Evolutionary conservation across 2,329 filamentous ascomycete species (phyloP), one percentile per base, ranked within the genome.

Genomic region (Aurifilum marmelostoma): DNA sequence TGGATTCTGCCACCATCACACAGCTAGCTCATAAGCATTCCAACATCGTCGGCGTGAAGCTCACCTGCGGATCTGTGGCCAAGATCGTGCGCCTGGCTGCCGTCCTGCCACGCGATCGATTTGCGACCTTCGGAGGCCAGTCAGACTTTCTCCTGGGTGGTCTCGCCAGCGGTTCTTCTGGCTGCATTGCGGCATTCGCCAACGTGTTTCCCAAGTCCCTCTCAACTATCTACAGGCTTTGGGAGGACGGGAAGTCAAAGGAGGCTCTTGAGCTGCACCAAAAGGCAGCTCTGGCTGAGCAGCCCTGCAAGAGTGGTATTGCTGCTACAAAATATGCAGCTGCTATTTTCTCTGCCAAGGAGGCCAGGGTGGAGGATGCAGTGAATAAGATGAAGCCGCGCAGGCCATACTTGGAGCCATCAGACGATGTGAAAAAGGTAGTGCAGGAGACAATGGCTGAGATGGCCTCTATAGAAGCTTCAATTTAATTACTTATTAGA

Each of bases 61-160:
- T 91, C 70, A 91, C 89, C 16, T 91, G 89, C 77, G 89, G 90
- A n/a, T 89, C 88, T 73, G 91, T 92, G 41, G 91, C 89, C 69
- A 71, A 71, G 79, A 85, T 93, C 63, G 87, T 88, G 4, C 83
- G 91, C 11, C 83, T 93, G 4, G 76, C 79, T 8, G 82, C 81
- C 21, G 76, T 81, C 71, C 79, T 91, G 69, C 77, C 83, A 0
- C 77, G 84, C 0, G 82, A 85, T 2, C 77, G 83, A 14, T 94
- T 94, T 75, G 86, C 89, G 1, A 86, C 88, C 0, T 93, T 88
- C 74, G 91, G 90, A 0, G 92, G 92, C 0, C 91, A 93, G 79
- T 88, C 87, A 1, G 91, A 94, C 75, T 93, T 92, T 76, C 78
- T 93, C 32, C 80, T 91, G 63, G 87, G 87, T 2, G 87, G 86